Evolutionary conservation across 2,329 filamentous ascomycete genomes (phyloP), one percentile per base, ranked within the genome.

Genomic region (Westerdykella aurantiaca): DNA sequence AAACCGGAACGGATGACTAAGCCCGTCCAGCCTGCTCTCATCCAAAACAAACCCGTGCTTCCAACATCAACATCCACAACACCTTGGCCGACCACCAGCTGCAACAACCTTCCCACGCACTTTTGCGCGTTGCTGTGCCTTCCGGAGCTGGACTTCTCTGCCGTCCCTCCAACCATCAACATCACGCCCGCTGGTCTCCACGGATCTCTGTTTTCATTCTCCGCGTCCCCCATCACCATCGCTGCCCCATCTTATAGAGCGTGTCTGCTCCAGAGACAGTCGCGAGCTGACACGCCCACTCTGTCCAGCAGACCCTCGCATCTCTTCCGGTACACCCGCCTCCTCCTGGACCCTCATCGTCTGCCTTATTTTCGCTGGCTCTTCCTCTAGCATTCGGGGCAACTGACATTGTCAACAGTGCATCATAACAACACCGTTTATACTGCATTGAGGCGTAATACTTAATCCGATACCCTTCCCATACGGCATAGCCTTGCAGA

Each of bases 361-460:
- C 37, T 18, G 5, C 37, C 6, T 21, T 38, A 5, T 38, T 25
- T 21, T n/a, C 18, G 13, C 37, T 23, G 17, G 11, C 33, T 21
- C 16, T 34, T 31, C 37, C 25, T 44, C 16, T 37, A 14, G 14
- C 33, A 22, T 33, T 34, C 33, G 31, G 48, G 34, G 48, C 33
- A 50, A 56, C 64, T 67, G 51, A 67, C 55, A 21, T 37, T 37
- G 25, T 45, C 49, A 48, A 55, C 50, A 66, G 62, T 66, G 53
- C 57, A 66, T 63, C 60, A 64, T 57, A 68, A 67, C 62, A 64
- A 60, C 47, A 52, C 54, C 48, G 21, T 56, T 38, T 53, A 56
- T 49, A 52, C 52, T 47, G 51, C 53, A 60, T 45, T 47, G 45
- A 54, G 48, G 46, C 56, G 48, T 50, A 53, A 51, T 56, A 52